These are phyloP conservation scores for Cyclotella sp. DNA, from an alignment of 108 stramenopile species.

Conservation along the genomic window DNA sequence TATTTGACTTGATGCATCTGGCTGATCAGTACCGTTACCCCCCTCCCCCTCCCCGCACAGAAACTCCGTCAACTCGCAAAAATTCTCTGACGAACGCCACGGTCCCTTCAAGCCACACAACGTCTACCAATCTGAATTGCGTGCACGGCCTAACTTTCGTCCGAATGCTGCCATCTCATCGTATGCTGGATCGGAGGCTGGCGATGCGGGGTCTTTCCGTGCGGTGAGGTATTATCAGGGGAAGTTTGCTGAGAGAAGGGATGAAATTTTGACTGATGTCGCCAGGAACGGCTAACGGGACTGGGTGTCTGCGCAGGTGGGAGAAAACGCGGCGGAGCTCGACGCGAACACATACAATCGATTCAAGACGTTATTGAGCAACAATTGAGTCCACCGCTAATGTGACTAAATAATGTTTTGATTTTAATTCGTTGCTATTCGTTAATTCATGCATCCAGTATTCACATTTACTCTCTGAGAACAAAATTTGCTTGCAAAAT, in stretches of 20 bases:
- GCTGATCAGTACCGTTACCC: neutral
- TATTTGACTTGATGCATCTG: neutral
- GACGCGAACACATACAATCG: no score
- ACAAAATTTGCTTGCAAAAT: no score
- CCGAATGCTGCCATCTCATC: conserved; percentile 59
- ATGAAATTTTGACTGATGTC: conserved; percentile 61
- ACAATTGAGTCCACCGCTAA: no score
- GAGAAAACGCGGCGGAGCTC: neutral
- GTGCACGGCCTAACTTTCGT: conserved; percentile 56
- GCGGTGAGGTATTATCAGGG: conserved; percentile 61
- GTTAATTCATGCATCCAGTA: no score
- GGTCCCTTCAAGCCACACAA: conserved; percentile 56
- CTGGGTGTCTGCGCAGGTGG: neutral
- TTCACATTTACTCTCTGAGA: no score
- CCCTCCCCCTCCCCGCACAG: conserved; percentile 29
- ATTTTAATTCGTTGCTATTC: no score
- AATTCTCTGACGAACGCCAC: conserved; percentile 62
- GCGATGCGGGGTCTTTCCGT: conserved; percentile 58
- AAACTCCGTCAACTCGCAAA: conserved; percentile 68
- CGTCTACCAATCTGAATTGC: conserved; percentile 50
- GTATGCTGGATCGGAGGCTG: conserved; percentile 59
- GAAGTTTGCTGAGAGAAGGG: conserved; percentile 59
- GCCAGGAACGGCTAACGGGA: conserved; percentile 39
- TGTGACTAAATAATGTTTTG: no score
- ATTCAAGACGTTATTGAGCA: no score